Base-by-base conservation (phyloP, 1,284 basidiomycete species). In the Moesziomyces sp. region DNA sequence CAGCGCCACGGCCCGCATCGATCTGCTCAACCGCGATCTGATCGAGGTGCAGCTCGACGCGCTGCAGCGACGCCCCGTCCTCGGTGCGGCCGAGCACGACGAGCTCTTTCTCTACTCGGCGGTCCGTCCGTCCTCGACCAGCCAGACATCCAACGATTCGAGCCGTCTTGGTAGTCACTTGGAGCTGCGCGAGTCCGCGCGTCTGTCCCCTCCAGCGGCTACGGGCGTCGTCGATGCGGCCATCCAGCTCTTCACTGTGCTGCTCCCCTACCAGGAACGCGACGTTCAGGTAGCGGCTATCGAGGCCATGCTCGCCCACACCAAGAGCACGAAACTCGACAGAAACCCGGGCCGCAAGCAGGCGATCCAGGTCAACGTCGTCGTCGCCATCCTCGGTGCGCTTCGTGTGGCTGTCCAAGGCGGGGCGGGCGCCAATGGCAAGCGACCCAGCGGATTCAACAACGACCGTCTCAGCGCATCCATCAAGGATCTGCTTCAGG, bases 141-240 rank as follows among this genome's bases (percentile, higher is more conserved):
- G 6, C 30, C 23, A 51, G 13, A 19, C 45, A 0, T 53, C 52
- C 16, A 57, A 51, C 10, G 46, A 43, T 47, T 13, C 48, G 16
- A n/a, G 43, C 13, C 68, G 46, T 54, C 77, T 55, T 28, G 63
- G 44, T 47, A 57, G 44, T 23, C 19, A 38, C 10, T 21, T n/a
- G 8, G 58, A 71, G 19, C 38, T 53, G 19, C 56, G 52, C 24
- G 64, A 70, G 19, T 28, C 74, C 93, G 92, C 87, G 90, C 7
- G 88, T 3, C 89, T 92, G 66, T 89, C 91, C 16, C 89, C 92
- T 3, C 91, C 94, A 0, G 87, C 93, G 0, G 88, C 89, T 0
- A 95, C 93, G 0, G 90, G 92, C 10, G 91, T 93, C 4, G 92
- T 97, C 23, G 93, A 99, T 83, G 91, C 92, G 2, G 91, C 93